phyloP scores from a whole-genome alignment of 176 grass and related monocot genomes.

The Oryza australiensis region DNA sequence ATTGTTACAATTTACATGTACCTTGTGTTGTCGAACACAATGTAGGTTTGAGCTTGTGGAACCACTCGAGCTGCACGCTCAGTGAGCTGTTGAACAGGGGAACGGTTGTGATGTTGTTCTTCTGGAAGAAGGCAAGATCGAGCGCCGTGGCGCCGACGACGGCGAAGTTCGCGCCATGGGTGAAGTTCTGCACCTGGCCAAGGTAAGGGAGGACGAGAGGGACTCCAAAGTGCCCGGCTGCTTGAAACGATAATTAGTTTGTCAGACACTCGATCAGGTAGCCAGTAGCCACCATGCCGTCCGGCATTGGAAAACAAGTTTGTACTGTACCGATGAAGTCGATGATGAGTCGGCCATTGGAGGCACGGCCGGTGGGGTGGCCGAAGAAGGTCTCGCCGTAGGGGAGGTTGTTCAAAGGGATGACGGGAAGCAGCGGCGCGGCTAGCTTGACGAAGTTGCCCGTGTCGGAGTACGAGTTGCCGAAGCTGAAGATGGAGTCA shows the following conservation, averaged over 20 bases:
- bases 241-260: too few species aligned
- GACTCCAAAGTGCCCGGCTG: too few species aligned
- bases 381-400: constrained; percentile 47
- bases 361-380: constrained; percentile 31
- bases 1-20: background rate
- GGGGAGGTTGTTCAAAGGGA: constrained; percentile 20
- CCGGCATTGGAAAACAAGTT: background rate
- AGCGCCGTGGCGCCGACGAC: too few species aligned
- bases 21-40: constrained; percentile 36
- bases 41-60: constrained; percentile 33
- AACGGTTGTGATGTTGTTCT: constrained; percentile 21
- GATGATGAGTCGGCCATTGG: constrained; percentile 39
- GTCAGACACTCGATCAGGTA: too few species aligned
- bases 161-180: too few species aligned
- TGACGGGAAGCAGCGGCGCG: background rate
- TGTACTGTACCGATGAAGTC: constrained; percentile 41
- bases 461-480: constrained; percentile 63
- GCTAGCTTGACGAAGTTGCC: constrained; percentile 53
- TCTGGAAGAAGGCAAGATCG: constrained; percentile 19
- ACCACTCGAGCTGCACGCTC: constrained; percentile 50
- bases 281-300: too few species aligned
- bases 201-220: too few species aligned
- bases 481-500: constrained; percentile 56
- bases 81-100: constrained; percentile 34
- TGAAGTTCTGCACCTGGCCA: too few species aligned